Evolutionary conservation across 2,329 filamentous ascomycete genomes (phyloP), one percentile per base, ranked within the genome.

Genomic region (Hymenoscyphus fraxineus): DNA sequence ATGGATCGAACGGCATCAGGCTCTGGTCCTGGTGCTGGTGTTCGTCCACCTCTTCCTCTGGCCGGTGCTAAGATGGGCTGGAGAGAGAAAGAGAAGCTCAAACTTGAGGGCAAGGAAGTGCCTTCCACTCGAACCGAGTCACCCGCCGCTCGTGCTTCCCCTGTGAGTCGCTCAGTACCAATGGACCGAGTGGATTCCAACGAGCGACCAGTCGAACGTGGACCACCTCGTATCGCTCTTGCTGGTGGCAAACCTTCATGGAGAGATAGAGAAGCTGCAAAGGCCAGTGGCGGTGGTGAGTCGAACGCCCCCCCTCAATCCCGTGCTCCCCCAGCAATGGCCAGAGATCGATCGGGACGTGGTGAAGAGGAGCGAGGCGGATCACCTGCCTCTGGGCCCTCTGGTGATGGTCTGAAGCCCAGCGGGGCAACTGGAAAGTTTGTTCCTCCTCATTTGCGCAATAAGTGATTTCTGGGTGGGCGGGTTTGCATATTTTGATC

Each of bases 31-130:
- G 55, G 81, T 39, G 60, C 64, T 55, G 66, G 62, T 58, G 67
- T 68, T 51, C 87, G 87, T 58, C 88, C 88, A 47, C 83, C 82
- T 67, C 81, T 92, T 67, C 77, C 81, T 61, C 83, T 92, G 62
- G 78, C 84, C 66, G 85, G 85, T 70, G 81, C 76, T 75, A 88
- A 87, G 79, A 81, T 86, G 62, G 85, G 83, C 72, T 93, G 90
- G 90, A 87, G 90, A 76, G 89, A 92, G 39, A 88, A 89, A 72
- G 85, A 92, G 77, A 86, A 85, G 60, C 77, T 80, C 55, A 79
- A 77, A 70, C 74, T 74, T 10, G 73, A 74, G 55, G 75, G 72
- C 39, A 73, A 73, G 60, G 72, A 71, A 54, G 72, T 76, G 19
- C 69, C 72, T 59, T 60, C 68, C 19, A 38, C 66, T 39, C 68